These are phyloP conservation scores for Amanita polypyramis DNA, from an alignment of 768 basidiomycete species.

Conservation along the genomic window DNA sequence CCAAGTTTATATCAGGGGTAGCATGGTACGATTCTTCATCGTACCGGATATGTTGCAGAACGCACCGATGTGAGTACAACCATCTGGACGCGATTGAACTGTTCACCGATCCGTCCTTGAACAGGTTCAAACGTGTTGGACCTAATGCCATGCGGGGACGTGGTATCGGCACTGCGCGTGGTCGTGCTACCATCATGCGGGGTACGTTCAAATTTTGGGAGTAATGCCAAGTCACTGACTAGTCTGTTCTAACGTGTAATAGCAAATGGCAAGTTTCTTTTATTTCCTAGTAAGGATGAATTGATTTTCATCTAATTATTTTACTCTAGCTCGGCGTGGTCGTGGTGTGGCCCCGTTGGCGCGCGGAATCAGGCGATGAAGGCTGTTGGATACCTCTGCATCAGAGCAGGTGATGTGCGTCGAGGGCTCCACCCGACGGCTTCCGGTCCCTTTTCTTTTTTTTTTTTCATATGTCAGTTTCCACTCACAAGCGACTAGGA, in stretches of 20 bases:
- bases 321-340: constrained; percentile 66
- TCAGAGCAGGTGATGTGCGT: background rate
- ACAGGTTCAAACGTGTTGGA: constrained; percentile 98
- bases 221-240: background rate
- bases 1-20: constrained; percentile 97
- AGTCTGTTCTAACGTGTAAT: constrained; percentile 11
- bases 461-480: too few relatives aligned
- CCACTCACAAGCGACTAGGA: too few relatives aligned
- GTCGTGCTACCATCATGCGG: constrained; percentile 96
- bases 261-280: constrained; percentile 62
- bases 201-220: constrained; percentile 41
- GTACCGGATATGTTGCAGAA: constrained; percentile 99
- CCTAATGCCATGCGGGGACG: constrained; percentile 98
- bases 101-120: background rate
- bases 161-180: constrained; percentile 98
- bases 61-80: constrained; percentile 80
- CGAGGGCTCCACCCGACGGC: background rate
- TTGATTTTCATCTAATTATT: background rate
- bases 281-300: background rate
- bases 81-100: background rate
- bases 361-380: constrained; percentile 72
- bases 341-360: constrained; percentile 66
- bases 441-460: too few relatives aligned
- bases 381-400: background rate
- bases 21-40: constrained; percentile 97